Percentiles rank a stretch among this genome's conserved stretches.
These are phyloP conservation scores for Austroboletus rostrupii DNA, from an alignment of 1,284 basidiomycete genomes.

Conservation along the genomic window DNA sequence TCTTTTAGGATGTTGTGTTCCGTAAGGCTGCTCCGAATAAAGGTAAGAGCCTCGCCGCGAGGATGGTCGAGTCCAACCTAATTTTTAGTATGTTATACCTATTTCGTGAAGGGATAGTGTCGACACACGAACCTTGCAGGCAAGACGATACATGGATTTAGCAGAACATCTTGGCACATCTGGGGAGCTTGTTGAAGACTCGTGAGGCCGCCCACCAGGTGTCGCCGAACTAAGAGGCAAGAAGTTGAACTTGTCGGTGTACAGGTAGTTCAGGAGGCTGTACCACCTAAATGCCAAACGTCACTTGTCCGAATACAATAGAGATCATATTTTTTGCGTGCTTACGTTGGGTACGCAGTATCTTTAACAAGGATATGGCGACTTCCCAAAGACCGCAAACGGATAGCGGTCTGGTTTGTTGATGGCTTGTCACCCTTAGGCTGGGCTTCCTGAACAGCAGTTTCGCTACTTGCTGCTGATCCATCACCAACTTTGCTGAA, in stretches of 20 bases:
- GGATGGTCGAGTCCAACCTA: conserved; percentile 22
- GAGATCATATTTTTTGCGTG: not conserved
- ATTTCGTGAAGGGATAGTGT: too few relatives aligned
- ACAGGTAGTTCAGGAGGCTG: conserved; percentile 25
- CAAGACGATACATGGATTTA: conserved; percentile 31
- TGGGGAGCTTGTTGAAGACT: not conserved
- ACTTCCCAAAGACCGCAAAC: conserved; percentile 9
- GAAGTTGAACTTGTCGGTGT: conserved; percentile 22
- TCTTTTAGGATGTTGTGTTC: conserved; percentile 25
- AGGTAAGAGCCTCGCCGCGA: conserved; percentile 17
- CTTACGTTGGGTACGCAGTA: conserved; percentile 29
- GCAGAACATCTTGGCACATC: conserved; percentile 23
- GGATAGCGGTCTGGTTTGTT: not conserved
- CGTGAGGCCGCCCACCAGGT: not conserved
- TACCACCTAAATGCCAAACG: conserved; percentile 21
- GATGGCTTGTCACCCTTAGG: not conserved
- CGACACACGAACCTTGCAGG: conserved; percentile 19
- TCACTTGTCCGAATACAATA: not conserved
- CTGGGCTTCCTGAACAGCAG: not conserved
- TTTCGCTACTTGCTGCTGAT: conserved; percentile 8
- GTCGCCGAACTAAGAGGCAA: conserved; percentile 21
- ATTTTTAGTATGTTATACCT: too few relatives aligned
- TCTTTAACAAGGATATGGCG: conserved; percentile 27
- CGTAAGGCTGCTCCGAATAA: conserved; percentile 18
- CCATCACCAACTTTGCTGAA: not conserved